Evolutionary conservation across 2,329 filamentous ascomycete species (phyloP).

Genomic region (Hypoxylon sp.): DNA sequence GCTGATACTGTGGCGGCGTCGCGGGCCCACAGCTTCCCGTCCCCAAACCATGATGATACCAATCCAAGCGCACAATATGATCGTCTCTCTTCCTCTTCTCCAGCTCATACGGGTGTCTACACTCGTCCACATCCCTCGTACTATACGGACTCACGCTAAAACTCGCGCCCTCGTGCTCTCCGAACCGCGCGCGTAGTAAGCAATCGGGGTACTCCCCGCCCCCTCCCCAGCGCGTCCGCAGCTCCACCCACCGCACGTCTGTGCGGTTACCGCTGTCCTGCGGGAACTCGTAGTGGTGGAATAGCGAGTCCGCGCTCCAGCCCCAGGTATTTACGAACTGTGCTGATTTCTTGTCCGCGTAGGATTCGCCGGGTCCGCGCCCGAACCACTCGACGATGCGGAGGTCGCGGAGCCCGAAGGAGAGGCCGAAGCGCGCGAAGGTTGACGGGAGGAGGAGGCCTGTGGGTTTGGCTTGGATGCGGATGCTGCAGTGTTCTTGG

Average conservation of each 20-base stretch:
- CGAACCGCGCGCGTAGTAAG: slow-evolving; percentile 61
- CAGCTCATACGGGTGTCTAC: slow-evolving; percentile 73
- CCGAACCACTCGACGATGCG: slow-evolving; percentile 72
- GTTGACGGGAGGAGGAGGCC: slow-evolving; percentile 66
- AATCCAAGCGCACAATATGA: slow-evolving; percentile 70
- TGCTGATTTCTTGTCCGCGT: slow-evolving; percentile 73
- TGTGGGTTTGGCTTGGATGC: slow-evolving; percentile 61
- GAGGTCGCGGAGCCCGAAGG: slow-evolving; percentile 58
- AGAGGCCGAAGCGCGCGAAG: slow-evolving; percentile 74
- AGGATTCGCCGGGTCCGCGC: slow-evolving; percentile 74
- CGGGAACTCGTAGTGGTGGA: slow-evolving; percentile 74
- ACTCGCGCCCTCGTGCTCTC: slow-evolving; percentile 61
- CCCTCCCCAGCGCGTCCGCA: slow-evolving; percentile 53
- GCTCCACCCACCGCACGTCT: slow-evolving; percentile 71
- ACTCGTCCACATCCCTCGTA: slow-evolving; percentile 65
- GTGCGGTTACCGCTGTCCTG: slow-evolving; percentile 76
- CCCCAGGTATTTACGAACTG: slow-evolving; percentile 70
- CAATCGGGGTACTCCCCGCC: slow-evolving; percentile 48
- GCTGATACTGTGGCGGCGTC: slow-evolving; percentile 63
- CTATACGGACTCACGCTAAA: slow-evolving; percentile 71
- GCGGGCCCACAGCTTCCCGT: slow-evolving; percentile 73
- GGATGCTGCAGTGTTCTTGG: slow-evolving; percentile 62
- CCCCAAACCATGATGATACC: slow-evolving; percentile 72
- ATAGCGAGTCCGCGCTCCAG: slow-evolving; percentile 63
- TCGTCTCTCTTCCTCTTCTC: slow-evolving; percentile 62